A percentile compares a stretch with the other conserved stretches of the same genome.
Evolutionary conservation across 1,284 basidiomycete genomes (phyloP).

Genomic region (Xerocomus nothofagi): DNA sequence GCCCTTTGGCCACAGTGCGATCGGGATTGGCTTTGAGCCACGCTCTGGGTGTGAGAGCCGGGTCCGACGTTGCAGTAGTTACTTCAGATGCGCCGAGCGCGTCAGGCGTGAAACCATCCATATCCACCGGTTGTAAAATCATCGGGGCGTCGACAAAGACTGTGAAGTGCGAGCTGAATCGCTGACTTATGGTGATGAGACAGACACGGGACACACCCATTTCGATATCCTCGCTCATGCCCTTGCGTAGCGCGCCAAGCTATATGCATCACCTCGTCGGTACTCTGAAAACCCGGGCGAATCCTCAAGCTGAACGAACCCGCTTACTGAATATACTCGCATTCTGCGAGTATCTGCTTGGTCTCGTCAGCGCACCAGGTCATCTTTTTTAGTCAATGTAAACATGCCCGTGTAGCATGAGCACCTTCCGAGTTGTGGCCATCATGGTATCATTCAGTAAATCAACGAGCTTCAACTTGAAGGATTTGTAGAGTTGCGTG

Average conservation of each 20-base stretch:
- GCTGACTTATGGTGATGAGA: neutral
- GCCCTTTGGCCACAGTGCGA: slow-evolving; percentile 51
- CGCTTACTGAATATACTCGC: slow-evolving; percentile 78
- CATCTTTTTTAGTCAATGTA: neutral
- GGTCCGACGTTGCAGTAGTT: slow-evolving; percentile 48
- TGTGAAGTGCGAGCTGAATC: slow-evolving; percentile 32
- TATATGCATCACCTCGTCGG: slow-evolving; percentile 32
- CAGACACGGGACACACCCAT: slow-evolving; percentile 47
- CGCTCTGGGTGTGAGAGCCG: slow-evolving; percentile 68
- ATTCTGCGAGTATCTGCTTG: slow-evolving; percentile 77
- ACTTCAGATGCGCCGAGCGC: slow-evolving; percentile 57
- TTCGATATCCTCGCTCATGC: slow-evolving; percentile 67
- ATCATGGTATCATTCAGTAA: slow-evolving; percentile 14
- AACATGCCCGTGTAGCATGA: slow-evolving; percentile 36
- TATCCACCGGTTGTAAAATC: slow-evolving; percentile 70
- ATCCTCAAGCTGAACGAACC: slow-evolving; percentile 42
- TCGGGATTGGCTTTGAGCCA: slow-evolving; percentile 72
- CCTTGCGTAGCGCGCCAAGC: slow-evolving; percentile 76
- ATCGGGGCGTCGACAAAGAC: slow-evolving; percentile 83
- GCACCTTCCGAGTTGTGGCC: slow-evolving; percentile 29
- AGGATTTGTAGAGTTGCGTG: neutral
- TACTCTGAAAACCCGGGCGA: neutral
- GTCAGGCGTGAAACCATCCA: slow-evolving; percentile 44
- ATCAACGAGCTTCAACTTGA: neutral
- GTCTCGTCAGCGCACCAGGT: slow-evolving; percentile 8